A percentile compares a stretch with the other conserved stretches of the same genome.
These are phyloP conservation scores for Pleurotus tuoliensis DNA, from an alignment of 768 basidiomycete species.

Conservation along the genomic window DNA sequence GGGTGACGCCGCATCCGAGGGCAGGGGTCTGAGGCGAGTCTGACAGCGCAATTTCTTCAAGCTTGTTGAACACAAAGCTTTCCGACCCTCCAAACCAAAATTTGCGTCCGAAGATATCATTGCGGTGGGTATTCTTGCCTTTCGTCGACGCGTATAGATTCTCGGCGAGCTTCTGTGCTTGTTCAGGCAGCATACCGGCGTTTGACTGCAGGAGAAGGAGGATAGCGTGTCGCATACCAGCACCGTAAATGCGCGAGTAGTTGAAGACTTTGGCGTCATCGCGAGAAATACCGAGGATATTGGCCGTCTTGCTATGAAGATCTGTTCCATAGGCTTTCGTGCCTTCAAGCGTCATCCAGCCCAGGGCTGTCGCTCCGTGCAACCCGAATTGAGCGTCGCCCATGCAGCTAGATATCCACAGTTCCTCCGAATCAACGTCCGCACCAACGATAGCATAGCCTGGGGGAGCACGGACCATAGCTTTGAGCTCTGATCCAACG, in stretches of 20 bases:
- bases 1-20: slow-evolving; percentile 89
- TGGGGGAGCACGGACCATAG: slow-evolving; percentile 92
- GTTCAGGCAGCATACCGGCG: slow-evolving; percentile 68
- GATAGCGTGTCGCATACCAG: slow-evolving; percentile 91
- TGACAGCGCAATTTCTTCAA: slow-evolving; percentile 90
- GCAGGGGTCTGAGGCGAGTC: slow-evolving; percentile 89
- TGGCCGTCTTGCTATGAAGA: slow-evolving; percentile 93
- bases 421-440: slow-evolving; percentile 97
- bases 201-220: slow-evolving; percentile 85
- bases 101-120: slow-evolving; percentile 70
- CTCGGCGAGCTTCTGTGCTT: slow-evolving; percentile 77
- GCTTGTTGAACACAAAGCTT: slow-evolving; percentile 95
- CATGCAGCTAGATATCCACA: slow-evolving; percentile 99
- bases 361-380: slow-evolving; percentile 94
- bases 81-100: slow-evolving; percentile 98
- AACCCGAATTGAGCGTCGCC: slow-evolving; percentile 97
- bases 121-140: slow-evolving; percentile 79
- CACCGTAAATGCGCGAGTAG: slow-evolving; percentile 98
- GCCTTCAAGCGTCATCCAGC: slow-evolving; percentile 99
- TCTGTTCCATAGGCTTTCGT: slow-evolving; percentile 94
- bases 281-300: slow-evolving; percentile 86
- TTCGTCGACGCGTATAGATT: slow-evolving; percentile 91
- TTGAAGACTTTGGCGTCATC: slow-evolving; percentile 99
- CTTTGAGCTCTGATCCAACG: slow-evolving; percentile 97
- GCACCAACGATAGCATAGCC: slow-evolving; percentile 96